Evolutionary conservation across 1,139 yeast genomes (phyloP), one percentile per base, ranked within the genome.

Genomic region (Magnusiomyces suaveolens): DNA sequence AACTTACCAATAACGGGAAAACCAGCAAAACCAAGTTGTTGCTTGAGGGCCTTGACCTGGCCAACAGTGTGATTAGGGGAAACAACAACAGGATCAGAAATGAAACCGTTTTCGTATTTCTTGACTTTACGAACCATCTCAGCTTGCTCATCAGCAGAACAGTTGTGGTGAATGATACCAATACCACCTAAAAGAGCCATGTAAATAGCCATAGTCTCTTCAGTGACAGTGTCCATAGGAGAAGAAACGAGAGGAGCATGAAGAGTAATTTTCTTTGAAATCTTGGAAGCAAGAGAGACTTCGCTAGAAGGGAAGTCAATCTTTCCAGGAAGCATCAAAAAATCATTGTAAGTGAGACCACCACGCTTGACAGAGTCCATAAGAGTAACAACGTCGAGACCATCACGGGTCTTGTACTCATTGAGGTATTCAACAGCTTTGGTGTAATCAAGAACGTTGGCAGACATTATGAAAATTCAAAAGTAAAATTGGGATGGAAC

Each of bases 191-290:
- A 81, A 64, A 92, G 81, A 64, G 99, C 97, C 97, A 92, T 90
- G 75, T 89, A 84, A 66, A 94, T 92, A 62, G 99, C 98, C 99
- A 92, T 92, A 59, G 83, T 86, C 60, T 89, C 77, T 77, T 92
- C 99, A 57, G 99, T 94, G 60, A 92, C 98, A 54, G 98, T 92
- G 74, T 92, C 98, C 99, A 92, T 92, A 65, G 99, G 99, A 66
- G 97, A 88, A 41, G 97, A 90, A 60, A 92, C 92, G 65, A 92
- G 87, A 60, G 99, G 99, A 52, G 96, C 77, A 76, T 86, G 89
- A 73, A 92, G 79, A 56, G 94, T 75, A 76, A 92, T 92, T 68
- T 84, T 86, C 77, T 86, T 89, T 69, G 98, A 89, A 72, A 92
- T 78, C 72, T 80, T 85, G 62, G 96, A 80, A 65, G 89, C 96